Evolutionary conservation across 148 eudicot genomes (phyloP).

Genomic region (Nyssa sinensis): DNA sequence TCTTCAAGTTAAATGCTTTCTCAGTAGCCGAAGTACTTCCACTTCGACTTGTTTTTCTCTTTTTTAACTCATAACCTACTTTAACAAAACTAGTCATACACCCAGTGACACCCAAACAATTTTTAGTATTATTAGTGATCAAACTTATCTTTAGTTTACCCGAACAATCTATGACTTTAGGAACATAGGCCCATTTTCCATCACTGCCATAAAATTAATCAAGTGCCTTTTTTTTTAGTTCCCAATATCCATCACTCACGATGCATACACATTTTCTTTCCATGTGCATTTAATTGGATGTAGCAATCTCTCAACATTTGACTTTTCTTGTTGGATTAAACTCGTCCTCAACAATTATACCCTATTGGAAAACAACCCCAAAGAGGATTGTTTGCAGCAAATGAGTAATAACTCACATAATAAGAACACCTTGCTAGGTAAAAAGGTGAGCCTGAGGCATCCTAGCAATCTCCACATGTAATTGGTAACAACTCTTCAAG

Average conservation of each 20-base stretch:
- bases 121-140: slow-evolving; percentile 10
- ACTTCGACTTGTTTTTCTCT: background rate
- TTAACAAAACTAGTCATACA: background rate
- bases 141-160: background rate
- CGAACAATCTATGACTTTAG: background rate
- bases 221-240: slow-evolving; percentile 23
- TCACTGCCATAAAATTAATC: slow-evolving; percentile 19
- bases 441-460: slow-evolving; percentile 19
- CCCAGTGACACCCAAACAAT: background rate
- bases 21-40: background rate
- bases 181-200: background rate
- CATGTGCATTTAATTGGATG: slow-evolving; percentile 11
- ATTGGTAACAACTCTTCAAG: background rate
- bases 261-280: slow-evolving; percentile 2
- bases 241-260: slow-evolving; percentile 28
- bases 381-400: background rate
- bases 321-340: slow-evolving; percentile 20
- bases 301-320: slow-evolving; percentile 8
- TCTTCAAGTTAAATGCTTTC: background rate
- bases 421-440: slow-evolving; percentile 21
- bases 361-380: slow-evolving; percentile 14
- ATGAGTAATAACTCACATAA: slow-evolving; percentile 8
- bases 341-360: slow-evolving; percentile 21
- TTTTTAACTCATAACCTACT: background rate
- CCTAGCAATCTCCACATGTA: slow-evolving; percentile 14